A percentile compares a stretch with the other conserved stretches of the same genome.
phyloP scores from a whole-genome alignment of 225 moss, liverwort and hornwort genomes.

The Physcomitrium patens region DNA sequence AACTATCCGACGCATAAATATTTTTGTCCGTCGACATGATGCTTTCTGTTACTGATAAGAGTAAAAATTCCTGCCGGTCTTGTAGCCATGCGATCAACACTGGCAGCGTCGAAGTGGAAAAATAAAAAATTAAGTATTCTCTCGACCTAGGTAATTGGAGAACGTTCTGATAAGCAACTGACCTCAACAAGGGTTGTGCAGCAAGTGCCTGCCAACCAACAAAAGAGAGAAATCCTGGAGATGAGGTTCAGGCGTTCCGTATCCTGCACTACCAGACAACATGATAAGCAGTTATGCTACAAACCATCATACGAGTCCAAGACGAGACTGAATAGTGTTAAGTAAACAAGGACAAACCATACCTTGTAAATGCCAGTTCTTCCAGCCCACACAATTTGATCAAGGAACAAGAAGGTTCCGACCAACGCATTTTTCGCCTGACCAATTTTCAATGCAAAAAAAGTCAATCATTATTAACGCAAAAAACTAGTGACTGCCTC shows the following conservation, averaged over 20 bases:
- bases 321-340: not conserved
- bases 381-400: constrained; percentile 98
- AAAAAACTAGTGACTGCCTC: not conserved
- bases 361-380: constrained; percentile 98
- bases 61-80: not conserved
- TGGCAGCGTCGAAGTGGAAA: constrained; percentile 9
- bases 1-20: not conserved
- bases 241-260: constrained; percentile 77
- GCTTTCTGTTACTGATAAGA: not conserved
- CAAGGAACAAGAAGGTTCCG: constrained; percentile 88
- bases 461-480: not conserved
- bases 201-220: constrained; percentile 82
- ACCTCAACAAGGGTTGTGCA: constrained; percentile 79
- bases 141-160: not conserved
- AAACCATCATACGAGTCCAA: constrained; percentile 19
- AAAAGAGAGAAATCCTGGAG: constrained; percentile 81
- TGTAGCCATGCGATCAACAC: constrained; percentile 8
- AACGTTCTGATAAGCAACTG: constrained; percentile 29
- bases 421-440: constrained; percentile 91
- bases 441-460: constrained; percentile 33
- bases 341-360: constrained; percentile 13
- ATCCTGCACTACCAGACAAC: constrained; percentile 48
- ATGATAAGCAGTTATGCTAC: constrained; percentile 27
- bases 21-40: not conserved
- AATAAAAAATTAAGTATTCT: not conserved